Conservation (phyloP, 163 green algal genomes). For the Prototheca wickerhamii region DNA sequence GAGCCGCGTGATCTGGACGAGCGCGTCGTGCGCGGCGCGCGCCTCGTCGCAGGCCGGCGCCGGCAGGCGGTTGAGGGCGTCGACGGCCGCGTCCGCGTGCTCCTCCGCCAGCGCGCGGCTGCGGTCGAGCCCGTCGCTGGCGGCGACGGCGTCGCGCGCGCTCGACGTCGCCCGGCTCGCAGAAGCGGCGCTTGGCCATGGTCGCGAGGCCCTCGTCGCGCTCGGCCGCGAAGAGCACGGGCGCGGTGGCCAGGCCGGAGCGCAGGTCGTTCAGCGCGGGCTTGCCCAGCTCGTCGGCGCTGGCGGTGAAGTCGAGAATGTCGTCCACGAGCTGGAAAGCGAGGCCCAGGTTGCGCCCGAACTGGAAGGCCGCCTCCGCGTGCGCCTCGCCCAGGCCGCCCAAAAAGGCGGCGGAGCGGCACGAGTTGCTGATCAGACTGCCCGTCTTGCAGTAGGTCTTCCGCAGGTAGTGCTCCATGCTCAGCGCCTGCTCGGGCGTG, state of each 20-base stretch:
- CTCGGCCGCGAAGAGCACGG: slow-evolving; percentile 84
- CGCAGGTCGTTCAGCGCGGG: slow-evolving; percentile 81
- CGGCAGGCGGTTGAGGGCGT: slow-evolving; percentile 27
- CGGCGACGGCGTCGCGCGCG: slow-evolving; percentile 34
- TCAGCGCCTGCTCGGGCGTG: slow-evolving; percentile 48
- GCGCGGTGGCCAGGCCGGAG: slow-evolving; percentile 84
- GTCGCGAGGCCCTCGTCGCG: slow-evolving; percentile 60
- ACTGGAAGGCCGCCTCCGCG: slow-evolving; percentile 21
- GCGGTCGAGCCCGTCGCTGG: slow-evolving; percentile 25
- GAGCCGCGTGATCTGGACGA: slow-evolving; percentile 61
- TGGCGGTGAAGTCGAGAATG: slow-evolving; percentile 87
- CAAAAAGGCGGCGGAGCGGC: slow-evolving; percentile 62
- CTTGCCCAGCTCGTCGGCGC: slow-evolving; percentile 78
- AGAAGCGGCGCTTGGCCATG: slow-evolving; percentile 83
- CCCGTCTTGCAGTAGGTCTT: slow-evolving; percentile 98
- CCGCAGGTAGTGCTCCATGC: slow-evolving; percentile 78
- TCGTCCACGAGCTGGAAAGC: slow-evolving; percentile 93
- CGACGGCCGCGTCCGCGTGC: slow-evolving; percentile 36
- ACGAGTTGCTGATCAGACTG: slow-evolving; percentile 81
- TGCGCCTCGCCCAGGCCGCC: slow-evolving; percentile 40
- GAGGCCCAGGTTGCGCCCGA: slow-evolving; percentile 65
- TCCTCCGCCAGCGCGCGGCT: slow-evolving; percentile 60
- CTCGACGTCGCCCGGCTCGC: slow-evolving; percentile 71
- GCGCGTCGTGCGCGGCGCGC: slow-evolving; percentile 40
- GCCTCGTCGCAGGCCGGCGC: slow-evolving; percentile 41